phyloP scores from a whole-genome alignment of 2,329 filamentous ascomycete species.

The Tolypocladium capitatum region DNA sequence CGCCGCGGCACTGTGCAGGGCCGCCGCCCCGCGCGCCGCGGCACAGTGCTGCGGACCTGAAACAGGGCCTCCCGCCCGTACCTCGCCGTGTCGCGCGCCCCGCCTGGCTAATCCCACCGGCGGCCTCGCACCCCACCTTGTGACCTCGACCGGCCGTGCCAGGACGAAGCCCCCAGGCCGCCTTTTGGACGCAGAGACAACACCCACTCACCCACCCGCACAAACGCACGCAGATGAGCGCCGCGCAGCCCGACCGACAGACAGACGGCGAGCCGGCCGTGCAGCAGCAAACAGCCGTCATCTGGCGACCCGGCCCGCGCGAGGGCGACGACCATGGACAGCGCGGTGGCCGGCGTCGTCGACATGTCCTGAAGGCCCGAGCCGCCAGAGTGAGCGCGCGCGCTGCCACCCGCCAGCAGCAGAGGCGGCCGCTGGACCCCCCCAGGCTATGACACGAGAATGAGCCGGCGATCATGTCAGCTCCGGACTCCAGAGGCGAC shows the following conservation, averaged over 20 bases:
- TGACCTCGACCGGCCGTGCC: not conserved
- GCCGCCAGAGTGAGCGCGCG: not conserved
- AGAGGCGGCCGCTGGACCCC: not conserved
- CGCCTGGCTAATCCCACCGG: not conserved
- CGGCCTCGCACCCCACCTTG: not conserved
- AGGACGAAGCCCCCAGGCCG: slow-evolving; percentile 1
- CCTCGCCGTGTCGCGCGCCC: not conserved
- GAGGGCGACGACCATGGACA: slow-evolving; percentile 1
- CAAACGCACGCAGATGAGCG: not conserved
- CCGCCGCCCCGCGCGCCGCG: not conserved
- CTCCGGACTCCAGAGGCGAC: slow-evolving; percentile 6
- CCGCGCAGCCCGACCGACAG: not conserved
- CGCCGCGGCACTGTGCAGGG: not conserved
- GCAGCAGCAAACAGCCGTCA: not conserved
- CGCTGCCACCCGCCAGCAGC: not conserved
- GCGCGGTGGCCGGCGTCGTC: not conserved
- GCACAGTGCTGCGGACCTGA: not conserved
- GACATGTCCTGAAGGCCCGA: slow-evolving; percentile 1
- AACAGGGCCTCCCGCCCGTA: not conserved
- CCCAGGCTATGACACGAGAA: not conserved
- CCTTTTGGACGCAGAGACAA: not conserved
- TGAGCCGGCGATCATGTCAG: slow-evolving; percentile 1
- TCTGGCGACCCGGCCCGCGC: not conserved
- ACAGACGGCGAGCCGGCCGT: not conserved
- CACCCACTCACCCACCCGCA: not conserved